phyloP scores from a whole-genome alignment of 2,329 filamentous ascomycete species.

The Stachybotrys chartarum region DNA sequence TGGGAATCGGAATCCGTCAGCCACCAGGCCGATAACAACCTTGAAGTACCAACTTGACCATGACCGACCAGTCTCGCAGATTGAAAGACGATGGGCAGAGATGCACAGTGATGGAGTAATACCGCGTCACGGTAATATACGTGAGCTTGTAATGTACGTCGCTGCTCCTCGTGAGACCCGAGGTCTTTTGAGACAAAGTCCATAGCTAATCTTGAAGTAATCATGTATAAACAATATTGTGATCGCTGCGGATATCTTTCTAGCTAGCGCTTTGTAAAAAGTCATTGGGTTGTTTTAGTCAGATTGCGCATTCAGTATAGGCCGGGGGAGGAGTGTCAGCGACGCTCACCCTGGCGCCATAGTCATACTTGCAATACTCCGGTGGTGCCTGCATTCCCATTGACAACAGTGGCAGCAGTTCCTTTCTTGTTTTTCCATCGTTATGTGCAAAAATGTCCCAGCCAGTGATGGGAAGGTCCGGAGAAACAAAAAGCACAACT shows the following conservation, averaged over 20 bases:
- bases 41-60: not conserved
- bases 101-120: not conserved
- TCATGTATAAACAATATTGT: too few species aligned
- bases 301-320: not conserved
- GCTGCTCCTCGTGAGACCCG: too few species aligned
- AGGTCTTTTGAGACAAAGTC: too few species aligned
- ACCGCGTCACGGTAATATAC: not conserved
- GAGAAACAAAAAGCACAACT: constrained; percentile 1
- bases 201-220: too few species aligned
- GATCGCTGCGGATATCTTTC: not conserved
- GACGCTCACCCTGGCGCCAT: not conserved
- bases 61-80: not conserved
- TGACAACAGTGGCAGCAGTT: not conserved
- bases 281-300: not conserved
- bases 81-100: not conserved
- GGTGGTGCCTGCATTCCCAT: constrained; percentile 2
- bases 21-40: not conserved
- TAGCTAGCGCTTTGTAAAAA: not conserved
- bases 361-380: not conserved
- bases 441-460: constrained; percentile 2
- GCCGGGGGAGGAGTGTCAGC: not conserved
- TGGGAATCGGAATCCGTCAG: constrained; percentile 6
- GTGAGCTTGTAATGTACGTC: too few species aligned
- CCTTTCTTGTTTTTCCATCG: not conserved
- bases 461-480: constrained; percentile 2